Percentiles rank a stretch among this genome's conserved stretches.
These are phyloP conservation scores for Polygonum maritimum DNA, from an alignment of 148 eudicot species.

Conservation along the genomic window DNA sequence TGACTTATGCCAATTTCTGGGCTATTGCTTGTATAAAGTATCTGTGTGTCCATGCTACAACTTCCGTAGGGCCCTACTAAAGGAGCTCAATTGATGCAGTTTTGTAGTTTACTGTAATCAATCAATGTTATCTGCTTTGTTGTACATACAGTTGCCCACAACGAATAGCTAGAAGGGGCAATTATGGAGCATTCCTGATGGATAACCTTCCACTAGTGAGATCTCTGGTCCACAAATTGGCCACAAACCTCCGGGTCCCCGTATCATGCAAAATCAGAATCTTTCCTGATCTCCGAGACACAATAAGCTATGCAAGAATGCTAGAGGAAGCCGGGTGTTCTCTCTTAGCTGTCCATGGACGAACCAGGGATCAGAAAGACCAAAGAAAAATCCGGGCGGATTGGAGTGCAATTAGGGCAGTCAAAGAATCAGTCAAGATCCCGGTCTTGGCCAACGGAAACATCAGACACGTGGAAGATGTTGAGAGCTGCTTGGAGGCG, in stretches of 20 bases:
- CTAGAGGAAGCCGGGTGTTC: slow-evolving; percentile 94
- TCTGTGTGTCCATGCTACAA: neutral
- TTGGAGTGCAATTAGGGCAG: slow-evolving; percentile 66
- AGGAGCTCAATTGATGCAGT: neutral
- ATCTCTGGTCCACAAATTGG: slow-evolving; percentile 78
- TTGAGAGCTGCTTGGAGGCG: slow-evolving; percentile 50
- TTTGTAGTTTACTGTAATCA: neutral
- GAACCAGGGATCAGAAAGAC: slow-evolving; percentile 95
- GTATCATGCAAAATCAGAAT: slow-evolving; percentile 95
- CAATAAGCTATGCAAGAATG: slow-evolving; percentile 81
- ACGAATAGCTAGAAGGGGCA: slow-evolving; percentile 87
- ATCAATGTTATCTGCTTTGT: neutral
- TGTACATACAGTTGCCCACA: slow-evolving; percentile 81
- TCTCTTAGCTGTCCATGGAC: slow-evolving; percentile 91
- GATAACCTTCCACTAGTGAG: slow-evolving; percentile 80
- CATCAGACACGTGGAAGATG: slow-evolving; percentile 83
- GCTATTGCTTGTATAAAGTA: neutral
- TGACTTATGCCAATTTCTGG: neutral
- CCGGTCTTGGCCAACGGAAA: slow-evolving; percentile 95
- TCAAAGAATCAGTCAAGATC: slow-evolving; percentile 61
- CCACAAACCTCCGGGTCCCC: slow-evolving; percentile 66
- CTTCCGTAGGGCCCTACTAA: neutral
- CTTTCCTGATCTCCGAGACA: slow-evolving; percentile 68
- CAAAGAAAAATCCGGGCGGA: slow-evolving; percentile 77
- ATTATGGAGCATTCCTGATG: slow-evolving; percentile 96